These are phyloP conservation scores for Phoma sp. DNA, from an alignment of 2,329 filamentous ascomycete genomes.

Conservation along the genomic window DNA sequence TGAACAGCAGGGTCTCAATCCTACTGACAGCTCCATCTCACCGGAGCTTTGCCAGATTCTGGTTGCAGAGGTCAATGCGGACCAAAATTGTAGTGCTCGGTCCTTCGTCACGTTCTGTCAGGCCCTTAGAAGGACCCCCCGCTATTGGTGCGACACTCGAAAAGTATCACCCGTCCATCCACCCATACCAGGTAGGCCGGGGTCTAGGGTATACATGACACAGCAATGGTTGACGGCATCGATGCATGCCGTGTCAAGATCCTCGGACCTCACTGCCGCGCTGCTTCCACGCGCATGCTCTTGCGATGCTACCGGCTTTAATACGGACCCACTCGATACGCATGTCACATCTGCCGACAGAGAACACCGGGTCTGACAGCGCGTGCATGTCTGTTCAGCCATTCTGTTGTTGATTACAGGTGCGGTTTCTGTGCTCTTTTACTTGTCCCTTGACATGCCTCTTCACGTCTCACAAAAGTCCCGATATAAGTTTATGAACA, in stretches of 20 bases:
- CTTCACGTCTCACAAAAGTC: too few relatives aligned
- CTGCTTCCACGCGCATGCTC: background rate
- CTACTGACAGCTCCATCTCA: background rate
- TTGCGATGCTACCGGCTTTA: conserved; percentile 3
- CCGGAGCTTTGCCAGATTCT: background rate
- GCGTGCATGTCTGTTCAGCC: background rate
- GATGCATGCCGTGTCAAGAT: background rate
- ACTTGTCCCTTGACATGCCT: too few relatives aligned
- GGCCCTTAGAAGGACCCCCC: conserved; percentile 10
- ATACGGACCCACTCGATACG: background rate
- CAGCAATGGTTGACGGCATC: conserved; percentile 1
- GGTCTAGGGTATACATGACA: background rate
- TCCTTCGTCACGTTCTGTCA: conserved; percentile 18
- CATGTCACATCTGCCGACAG: conserved; percentile 6
- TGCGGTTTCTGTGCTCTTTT: too few relatives aligned
- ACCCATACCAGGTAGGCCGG: conserved; percentile 5
- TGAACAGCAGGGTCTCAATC: background rate
- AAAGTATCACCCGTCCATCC: conserved; percentile 12
- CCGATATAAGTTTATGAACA: too few relatives aligned
- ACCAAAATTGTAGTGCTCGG: background rate
- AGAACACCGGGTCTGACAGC: conserved; percentile 1
- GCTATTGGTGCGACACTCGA: conserved; percentile 13
- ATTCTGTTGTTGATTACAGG: background rate
- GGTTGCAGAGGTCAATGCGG: background rate
- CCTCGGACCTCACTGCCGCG: background rate